phyloP scores from a whole-genome alignment of 768 basidiomycete genomes.

The Panellus pusillus region DNA sequence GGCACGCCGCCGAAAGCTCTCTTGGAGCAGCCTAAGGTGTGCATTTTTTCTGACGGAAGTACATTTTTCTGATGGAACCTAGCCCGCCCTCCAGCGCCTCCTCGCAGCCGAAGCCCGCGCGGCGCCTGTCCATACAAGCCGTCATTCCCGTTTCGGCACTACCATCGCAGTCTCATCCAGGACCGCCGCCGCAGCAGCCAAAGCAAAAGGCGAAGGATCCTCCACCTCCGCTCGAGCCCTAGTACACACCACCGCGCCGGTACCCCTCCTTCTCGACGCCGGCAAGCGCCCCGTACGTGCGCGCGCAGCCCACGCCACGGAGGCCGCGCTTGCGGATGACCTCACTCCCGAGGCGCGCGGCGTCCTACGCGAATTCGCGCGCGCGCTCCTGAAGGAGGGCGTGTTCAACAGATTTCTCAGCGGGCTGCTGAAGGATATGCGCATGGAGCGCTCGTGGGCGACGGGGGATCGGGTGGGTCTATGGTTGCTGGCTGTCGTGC shows the following conservation, averaged over 20 bases:
- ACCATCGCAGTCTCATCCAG: constrained; percentile 82
- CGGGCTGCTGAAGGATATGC: constrained; percentile 88
- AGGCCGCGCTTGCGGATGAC: constrained; percentile 66
- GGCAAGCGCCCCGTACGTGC: constrained; percentile 78
- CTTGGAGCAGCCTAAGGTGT: constrained; percentile 65
- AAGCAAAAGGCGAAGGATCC: constrained; percentile 24
- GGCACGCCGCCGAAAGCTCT: constrained; percentile 63
- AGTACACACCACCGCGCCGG: constrained; percentile 34
- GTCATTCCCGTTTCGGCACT: constrained; percentile 96
- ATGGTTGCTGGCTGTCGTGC: constrained; percentile 80
- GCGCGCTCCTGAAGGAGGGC: constrained; percentile 73
- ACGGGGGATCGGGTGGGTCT: constrained; percentile 70
- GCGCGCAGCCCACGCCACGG: constrained; percentile 73
- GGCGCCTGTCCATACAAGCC: constrained; percentile 58
- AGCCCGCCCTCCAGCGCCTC: constrained; percentile 71
- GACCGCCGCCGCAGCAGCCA: constrained; percentile 38
- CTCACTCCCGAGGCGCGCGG: constrained; percentile 63
- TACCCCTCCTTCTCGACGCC: constrained; percentile 81
- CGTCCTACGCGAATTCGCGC: constrained; percentile 67
- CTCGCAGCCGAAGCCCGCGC: constrained; percentile 74
- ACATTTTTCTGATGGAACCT: constrained; percentile 39
- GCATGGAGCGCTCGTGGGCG: constrained; percentile 91
- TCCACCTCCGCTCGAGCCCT: constrained; percentile 19
- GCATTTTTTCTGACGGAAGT: constrained; percentile 12
- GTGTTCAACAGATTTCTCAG: constrained; percentile 67